phyloP scores from a whole-genome alignment of 495 filamentous ascomycete species.

The Geopyxis carbonaria region DNA sequence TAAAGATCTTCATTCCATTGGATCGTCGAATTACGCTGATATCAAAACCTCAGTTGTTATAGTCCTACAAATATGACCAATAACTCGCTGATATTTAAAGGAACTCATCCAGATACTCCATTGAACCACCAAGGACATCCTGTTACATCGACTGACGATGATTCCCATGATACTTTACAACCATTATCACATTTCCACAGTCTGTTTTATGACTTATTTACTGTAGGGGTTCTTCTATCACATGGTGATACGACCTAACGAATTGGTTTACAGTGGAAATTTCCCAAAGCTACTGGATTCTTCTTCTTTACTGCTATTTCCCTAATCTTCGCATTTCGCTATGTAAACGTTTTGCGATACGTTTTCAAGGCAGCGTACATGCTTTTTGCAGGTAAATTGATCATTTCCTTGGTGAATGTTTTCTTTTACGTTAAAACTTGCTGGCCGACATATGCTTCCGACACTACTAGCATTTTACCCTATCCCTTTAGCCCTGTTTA shows the following conservation, averaged over 20 bases:
- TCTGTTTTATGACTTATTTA: slow-evolving; percentile 76
- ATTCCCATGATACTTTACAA: slow-evolving; percentile 64
- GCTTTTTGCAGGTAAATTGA: slow-evolving; percentile 41
- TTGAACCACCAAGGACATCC: slow-evolving; percentile 4
- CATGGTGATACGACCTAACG: slow-evolving; percentile 20
- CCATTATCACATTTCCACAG: slow-evolving; percentile 92
- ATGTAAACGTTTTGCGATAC: slow-evolving; percentile 75
- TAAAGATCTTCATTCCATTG: too few relatives aligned
- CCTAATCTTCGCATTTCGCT: slow-evolving; percentile 78
- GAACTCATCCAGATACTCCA: too few relatives aligned
- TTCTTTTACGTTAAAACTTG: slow-evolving; percentile 1
- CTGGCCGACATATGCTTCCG: slow-evolving; percentile 1
- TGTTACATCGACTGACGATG: slow-evolving; percentile 2
- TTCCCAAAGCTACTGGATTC: slow-evolving; percentile 65
- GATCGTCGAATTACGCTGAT: too few relatives aligned
- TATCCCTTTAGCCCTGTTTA: slow-evolving; percentile 10
- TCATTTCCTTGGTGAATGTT: slow-evolving; percentile 2
- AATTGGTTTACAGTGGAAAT: slow-evolving; percentile 44
- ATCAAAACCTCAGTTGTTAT: too few relatives aligned
- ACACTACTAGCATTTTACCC: slow-evolving; percentile 9
- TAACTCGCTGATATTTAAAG: too few relatives aligned
- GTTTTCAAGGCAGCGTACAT: slow-evolving; percentile 70
- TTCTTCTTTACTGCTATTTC: slow-evolving; percentile 56
- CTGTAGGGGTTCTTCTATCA: slow-evolving; percentile 33
- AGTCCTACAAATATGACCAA: too few relatives aligned